phyloP scores from a whole-genome alignment of 768 basidiomycete genomes.

The Boletus coccyginus region DNA sequence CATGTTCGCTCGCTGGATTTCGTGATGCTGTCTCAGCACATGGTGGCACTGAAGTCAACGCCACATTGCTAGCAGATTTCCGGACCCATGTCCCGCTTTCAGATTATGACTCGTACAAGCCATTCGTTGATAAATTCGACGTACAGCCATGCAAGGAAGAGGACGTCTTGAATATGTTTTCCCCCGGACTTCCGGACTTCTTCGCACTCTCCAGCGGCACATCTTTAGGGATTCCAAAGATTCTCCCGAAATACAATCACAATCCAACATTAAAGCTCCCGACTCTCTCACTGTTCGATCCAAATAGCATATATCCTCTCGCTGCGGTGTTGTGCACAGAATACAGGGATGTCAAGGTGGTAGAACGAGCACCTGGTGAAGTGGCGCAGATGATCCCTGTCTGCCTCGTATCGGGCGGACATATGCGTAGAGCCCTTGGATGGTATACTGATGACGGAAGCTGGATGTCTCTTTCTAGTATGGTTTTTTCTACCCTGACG shows the following conservation, averaged over 20 bases:
- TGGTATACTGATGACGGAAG: conserved; percentile 11
- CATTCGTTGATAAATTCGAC: conserved; percentile 15
- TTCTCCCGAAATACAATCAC: conserved; percentile 6
- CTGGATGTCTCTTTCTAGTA: background rate
- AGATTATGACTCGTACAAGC: conserved; percentile 15
- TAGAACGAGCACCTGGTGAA: conserved; percentile 4
- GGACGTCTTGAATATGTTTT: conserved; percentile 16
- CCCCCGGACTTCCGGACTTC: conserved; percentile 17
- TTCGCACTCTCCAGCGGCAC: conserved; percentile 14
- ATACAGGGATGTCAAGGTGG: conserved; percentile 4
- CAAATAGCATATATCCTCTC: background rate
- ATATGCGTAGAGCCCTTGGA: conserved; percentile 4
- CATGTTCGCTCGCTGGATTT: conserved; percentile 5
- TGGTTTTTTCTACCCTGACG: background rate
- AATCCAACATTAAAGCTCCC: background rate
- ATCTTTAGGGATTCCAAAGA: conserved; percentile 10
- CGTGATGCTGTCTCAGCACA: conserved; percentile 2
- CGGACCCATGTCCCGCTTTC: conserved; percentile 4
- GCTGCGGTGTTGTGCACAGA: background rate
- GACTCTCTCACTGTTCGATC: background rate
- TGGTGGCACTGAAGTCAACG: conserved; percentile 1
- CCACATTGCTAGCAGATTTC: conserved; percentile 8
- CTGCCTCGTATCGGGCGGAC: background rate
- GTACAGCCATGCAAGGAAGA: conserved; percentile 16
- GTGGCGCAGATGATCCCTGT: conserved; percentile 10